Conservation (phyloP, 108 stramenopile species). For the Cyclotella cryptica region DNA sequence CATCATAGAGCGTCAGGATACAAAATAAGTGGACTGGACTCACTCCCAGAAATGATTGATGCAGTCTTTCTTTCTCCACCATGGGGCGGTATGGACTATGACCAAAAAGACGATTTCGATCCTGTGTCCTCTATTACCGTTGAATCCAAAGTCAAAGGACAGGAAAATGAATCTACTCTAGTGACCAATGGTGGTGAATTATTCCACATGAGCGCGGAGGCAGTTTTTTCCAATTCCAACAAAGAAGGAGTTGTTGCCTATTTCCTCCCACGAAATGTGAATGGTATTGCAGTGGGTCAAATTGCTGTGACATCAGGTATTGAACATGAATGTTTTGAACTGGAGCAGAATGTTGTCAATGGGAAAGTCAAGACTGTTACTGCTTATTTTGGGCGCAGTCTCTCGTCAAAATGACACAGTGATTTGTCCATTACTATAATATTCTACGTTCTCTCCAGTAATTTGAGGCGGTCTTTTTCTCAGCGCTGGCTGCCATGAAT, state of each 20-base stretch:
- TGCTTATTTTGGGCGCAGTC: conserved; percentile 60
- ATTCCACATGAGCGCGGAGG: conserved; percentile 50
- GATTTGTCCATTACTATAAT: no score
- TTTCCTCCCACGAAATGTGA: conserved; percentile 77
- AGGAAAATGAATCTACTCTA: conserved; percentile 8
- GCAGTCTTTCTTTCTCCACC: conserved; percentile 81
- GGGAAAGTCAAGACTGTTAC: conserved; percentile 87
- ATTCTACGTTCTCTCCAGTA: no score
- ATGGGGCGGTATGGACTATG: conserved; percentile 87
- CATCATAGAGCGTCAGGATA: conserved; percentile 36
- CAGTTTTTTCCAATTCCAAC: conserved; percentile 37
- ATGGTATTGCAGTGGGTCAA: conserved; percentile 61
- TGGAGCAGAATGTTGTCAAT: conserved; percentile 83
- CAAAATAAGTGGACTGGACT: conserved; percentile 57
- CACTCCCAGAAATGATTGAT: conserved; percentile 69
- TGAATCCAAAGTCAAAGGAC: conserved; percentile 19
- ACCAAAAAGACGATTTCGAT: conserved; percentile 36
- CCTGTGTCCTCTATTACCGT: conserved; percentile 35
- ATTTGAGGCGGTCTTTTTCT: no score
- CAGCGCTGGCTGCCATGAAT: no score
- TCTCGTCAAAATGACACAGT: not conserved
- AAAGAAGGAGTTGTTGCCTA: conserved; percentile 54
- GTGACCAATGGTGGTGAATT: conserved; percentile 59
- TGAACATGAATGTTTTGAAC: conserved; percentile 50
- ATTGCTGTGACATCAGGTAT: conserved; percentile 56